Conservation (phyloP, 495 filamentous ascomycete genomes). For the Xylaria palmicola region DNA sequence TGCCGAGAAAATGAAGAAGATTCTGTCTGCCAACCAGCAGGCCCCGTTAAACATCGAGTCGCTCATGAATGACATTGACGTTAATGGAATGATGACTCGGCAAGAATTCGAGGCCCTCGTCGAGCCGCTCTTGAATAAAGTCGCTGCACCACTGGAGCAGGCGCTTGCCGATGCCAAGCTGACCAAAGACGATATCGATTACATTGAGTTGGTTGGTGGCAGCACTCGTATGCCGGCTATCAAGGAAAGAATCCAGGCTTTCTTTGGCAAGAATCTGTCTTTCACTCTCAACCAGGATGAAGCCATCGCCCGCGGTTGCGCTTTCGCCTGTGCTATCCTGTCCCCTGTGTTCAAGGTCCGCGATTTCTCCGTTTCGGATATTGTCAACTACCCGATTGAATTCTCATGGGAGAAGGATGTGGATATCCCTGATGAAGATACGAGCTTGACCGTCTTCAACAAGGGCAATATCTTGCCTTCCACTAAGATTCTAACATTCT, state of each 20-base stretch:
- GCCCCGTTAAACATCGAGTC: slow-evolving; percentile 98
- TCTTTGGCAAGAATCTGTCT: slow-evolving; percentile 88
- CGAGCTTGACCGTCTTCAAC: slow-evolving; percentile 95
- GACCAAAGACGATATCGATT: slow-evolving; percentile 86
- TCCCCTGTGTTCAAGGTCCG: slow-evolving; percentile 98
- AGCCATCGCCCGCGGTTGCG: slow-evolving; percentile 92
- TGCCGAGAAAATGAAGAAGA: slow-evolving; percentile 98
- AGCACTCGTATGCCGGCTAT: slow-evolving; percentile 90
- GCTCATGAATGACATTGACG: slow-evolving; percentile 96
- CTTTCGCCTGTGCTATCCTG: slow-evolving; percentile 97
- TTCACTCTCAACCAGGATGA: slow-evolving; percentile 99
- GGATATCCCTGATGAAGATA: slow-evolving; percentile 98
- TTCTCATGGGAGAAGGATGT: slow-evolving; percentile 99
- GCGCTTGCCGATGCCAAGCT: slow-evolving; percentile 90
- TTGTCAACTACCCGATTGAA: slow-evolving; percentile 97
- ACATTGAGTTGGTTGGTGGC: slow-evolving; percentile 91
- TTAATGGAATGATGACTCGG: slow-evolving; percentile 83
- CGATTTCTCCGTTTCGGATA: slow-evolving; percentile 96
- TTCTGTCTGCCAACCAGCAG: slow-evolving; percentile 90
- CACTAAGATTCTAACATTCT: slow-evolving; percentile 99
- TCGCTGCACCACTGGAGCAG: slow-evolving; percentile 75
- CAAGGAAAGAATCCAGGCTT: slow-evolving; percentile 85
- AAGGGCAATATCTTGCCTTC: slow-evolving; percentile 96
- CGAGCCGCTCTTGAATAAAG: slow-evolving; percentile 76
- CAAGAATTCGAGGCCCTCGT: slow-evolving; percentile 92